Evolutionary conservation across 2,329 filamentous ascomycete genomes (phyloP).

Genomic region (Alternaria triticimaculans): DNA sequence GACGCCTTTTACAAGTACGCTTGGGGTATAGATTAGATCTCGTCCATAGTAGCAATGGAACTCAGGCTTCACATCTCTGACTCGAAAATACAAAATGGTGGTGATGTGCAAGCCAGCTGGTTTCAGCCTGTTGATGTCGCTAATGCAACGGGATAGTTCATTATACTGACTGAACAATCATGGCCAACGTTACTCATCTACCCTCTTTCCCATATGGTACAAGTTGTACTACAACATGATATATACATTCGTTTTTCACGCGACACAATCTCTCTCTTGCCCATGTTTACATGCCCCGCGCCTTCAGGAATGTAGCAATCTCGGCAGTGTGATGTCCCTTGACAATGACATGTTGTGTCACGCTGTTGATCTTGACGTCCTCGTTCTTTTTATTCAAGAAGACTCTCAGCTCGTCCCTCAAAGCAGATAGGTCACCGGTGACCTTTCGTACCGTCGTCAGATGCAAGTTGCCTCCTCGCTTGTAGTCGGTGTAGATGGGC

Average conservation of each 20-base stretch:
- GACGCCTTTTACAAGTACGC: not conserved
- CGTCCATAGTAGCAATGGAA: not conserved
- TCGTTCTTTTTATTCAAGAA: constrained; percentile 64
- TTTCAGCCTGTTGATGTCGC: not conserved
- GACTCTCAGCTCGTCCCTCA: constrained; percentile 69
- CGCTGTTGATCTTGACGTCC: constrained; percentile 62
- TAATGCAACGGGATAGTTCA: not conserved
- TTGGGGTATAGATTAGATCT: not conserved
- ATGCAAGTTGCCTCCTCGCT: constrained; percentile 77
- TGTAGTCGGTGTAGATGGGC: constrained; percentile 76
- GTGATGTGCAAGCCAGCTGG: not conserved
- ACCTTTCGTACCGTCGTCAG: constrained; percentile 80
- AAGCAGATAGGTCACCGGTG: constrained; percentile 70
- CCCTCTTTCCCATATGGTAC: not conserved
- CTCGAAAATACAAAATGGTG: not conserved
- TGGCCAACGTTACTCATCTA: not conserved
- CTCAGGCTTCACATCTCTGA: not conserved
- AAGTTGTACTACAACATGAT: not conserved
- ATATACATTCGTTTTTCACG: not conserved
- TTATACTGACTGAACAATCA: not conserved
- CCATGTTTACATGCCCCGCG: constrained; percentile 22
- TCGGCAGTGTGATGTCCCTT: constrained; percentile 33
- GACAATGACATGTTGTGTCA: constrained; percentile 71
- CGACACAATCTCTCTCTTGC: not conserved
- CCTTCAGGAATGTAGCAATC: constrained; percentile 21